These are phyloP conservation scores for Salix dunnii DNA, from an alignment of 345 rosid genomes.

Conservation along the genomic window DNA sequence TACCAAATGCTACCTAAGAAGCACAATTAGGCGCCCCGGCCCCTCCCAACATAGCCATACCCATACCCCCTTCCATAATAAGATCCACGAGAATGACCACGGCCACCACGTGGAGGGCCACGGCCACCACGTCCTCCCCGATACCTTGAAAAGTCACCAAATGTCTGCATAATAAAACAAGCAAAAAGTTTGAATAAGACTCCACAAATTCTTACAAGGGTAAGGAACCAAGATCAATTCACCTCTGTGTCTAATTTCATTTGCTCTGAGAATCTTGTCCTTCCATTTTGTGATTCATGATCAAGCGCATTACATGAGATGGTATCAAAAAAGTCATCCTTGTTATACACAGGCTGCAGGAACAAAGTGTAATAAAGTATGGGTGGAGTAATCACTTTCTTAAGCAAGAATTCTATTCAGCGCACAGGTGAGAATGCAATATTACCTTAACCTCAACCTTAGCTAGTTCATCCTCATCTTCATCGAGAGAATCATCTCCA, in stretches of 20 bases:
- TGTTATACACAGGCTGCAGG: slow-evolving; percentile 72
- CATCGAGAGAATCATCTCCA: slow-evolving; percentile 54
- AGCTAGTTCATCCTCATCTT: slow-evolving; percentile 42
- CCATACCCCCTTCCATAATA: slow-evolving; percentile 26
- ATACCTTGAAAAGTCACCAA: slow-evolving; percentile 26
- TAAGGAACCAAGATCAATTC: neutral
- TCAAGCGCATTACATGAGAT: slow-evolving; percentile 55
- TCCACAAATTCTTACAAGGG: neutral
- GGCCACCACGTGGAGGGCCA: slow-evolving; percentile 15
- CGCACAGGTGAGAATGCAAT: neutral
- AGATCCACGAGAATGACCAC: slow-evolving; percentile 23
- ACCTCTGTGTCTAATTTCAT: slow-evolving; percentile 89
- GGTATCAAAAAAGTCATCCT: slow-evolving; percentile 90
- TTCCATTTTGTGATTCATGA: slow-evolving; percentile 55
- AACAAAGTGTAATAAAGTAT: neutral
- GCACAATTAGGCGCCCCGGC: slow-evolving; percentile 10
- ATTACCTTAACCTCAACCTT: slow-evolving; percentile 48
- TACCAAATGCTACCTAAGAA: slow-evolving; percentile 3
- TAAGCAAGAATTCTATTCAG: neutral
- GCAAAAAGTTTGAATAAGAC: neutral
- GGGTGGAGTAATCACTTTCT: neutral
- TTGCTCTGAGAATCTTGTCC: slow-evolving; percentile 82
- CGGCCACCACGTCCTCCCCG: slow-evolving; percentile 27
- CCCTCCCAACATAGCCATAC: slow-evolving; percentile 23
- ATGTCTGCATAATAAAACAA: slow-evolving; percentile 19